Evolutionary conservation across 306 rosid genomes (phyloP), one percentile per base, ranked within the genome.

Genomic region (Fragaria iinumae): DNA sequence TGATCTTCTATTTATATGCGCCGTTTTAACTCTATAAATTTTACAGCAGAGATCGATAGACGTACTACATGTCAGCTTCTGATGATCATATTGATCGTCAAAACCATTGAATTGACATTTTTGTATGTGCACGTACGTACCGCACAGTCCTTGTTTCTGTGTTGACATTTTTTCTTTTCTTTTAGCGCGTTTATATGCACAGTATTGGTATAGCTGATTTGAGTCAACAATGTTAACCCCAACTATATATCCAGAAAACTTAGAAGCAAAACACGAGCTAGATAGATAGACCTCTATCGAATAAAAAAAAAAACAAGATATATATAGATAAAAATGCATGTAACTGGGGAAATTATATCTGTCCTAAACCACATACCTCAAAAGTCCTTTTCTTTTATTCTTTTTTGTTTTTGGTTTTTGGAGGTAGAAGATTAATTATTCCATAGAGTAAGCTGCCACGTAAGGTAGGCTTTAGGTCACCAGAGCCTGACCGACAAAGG

Each of bases 101-200:
- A 52, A 7, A 52, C 11, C 59, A 52, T 20, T 18, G 60, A 53
- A 20, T 56, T 56, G 62, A 56, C 62, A 52, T 18, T 20, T 53
- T n/a, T 57, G 64, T 57, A 10, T 11, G 16, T 57, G 63, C 27
- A 43, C 12, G 47, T 10, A 18, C 60, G 11, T 57, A 57, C 34
- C 25, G 32, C 11, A 18, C 32, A 1, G 64, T 23, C 64, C 34
- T 57, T 9, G 6, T 9, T 57, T 23, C 2, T 10, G 32, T 57
- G 63, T 72, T 43, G 47, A 43, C 47, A 43, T 43, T 43, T 43
- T 10, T 43, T 43, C 2, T 43, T 43, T 43, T 43, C 47, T 43
- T 43, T 8, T 43, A 43, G 47, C 32, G 41, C 77, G 53, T 56
- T 73, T 73, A 56, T 67, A 73, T 16, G 44, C 43, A 32, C 55